These are phyloP conservation scores for Allomyces macrogynus DNA, from an alignment of 192 early-diverging fungal species.

Conservation along the genomic window DNA sequence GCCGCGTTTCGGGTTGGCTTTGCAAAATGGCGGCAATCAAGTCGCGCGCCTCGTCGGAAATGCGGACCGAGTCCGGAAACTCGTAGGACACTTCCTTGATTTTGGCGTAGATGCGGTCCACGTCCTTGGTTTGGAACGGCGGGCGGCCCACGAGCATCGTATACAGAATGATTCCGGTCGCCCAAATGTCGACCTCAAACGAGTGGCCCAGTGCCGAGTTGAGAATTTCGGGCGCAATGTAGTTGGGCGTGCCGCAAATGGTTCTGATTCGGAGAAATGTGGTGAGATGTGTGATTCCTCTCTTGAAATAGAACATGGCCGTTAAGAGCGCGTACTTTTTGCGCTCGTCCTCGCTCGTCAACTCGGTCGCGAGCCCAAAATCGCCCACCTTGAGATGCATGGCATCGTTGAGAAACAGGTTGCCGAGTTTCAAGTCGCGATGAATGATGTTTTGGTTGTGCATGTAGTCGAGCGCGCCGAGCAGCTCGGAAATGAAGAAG, in stretches of 20 bases:
- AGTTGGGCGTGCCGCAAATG: conserved; percentile 92
- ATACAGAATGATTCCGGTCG: conserved; percentile 75
- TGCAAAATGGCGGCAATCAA: conserved; percentile 50
- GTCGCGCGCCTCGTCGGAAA: conserved; percentile 38
- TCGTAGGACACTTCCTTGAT: conserved; percentile 19
- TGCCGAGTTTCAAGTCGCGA: conserved; percentile 88
- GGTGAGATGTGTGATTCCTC: not conserved
- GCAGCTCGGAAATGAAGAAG: conserved; percentile 63
- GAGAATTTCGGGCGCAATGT: conserved; percentile 89
- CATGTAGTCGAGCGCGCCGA: conserved; percentile 60
- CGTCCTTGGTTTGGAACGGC: conserved; percentile 69
- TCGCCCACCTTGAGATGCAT: conserved; percentile 84
- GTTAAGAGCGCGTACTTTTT: conserved; percentile 44
- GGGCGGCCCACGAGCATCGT: conserved; percentile 72
- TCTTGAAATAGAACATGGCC: not conserved
- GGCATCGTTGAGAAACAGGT: conserved; percentile 61
- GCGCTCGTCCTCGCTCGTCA: conserved; percentile 58
- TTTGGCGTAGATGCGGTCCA: conserved; percentile 57
- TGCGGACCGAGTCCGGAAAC: conserved; percentile 42
- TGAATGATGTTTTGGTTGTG: conserved; percentile 67
- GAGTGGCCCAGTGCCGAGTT: conserved; percentile 60
- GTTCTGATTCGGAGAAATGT: conserved; percentile 26
- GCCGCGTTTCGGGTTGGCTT: conserved; percentile 21
- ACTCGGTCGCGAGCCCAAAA: conserved; percentile 78
- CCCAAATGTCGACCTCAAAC: conserved; percentile 90